Percentiles rank a stretch among this genome's conserved stretches.
Conservation (phyloP, 768 basidiomycete genomes). For the Fomitopsis pulvina region DNA sequence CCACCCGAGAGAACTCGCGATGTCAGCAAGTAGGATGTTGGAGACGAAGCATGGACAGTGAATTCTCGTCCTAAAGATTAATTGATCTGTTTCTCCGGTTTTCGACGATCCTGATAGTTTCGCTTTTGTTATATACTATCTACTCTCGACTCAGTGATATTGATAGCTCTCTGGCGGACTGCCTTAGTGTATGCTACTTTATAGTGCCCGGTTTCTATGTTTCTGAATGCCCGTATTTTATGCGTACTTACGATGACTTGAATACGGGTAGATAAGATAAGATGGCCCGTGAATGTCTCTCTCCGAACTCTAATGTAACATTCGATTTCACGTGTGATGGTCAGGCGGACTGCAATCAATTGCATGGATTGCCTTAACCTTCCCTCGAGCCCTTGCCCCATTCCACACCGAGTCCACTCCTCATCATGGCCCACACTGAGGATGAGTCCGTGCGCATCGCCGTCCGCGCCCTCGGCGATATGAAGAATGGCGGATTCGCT, state of each 20-base stretch:
- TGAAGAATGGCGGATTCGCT: slow-evolving; percentile 46
- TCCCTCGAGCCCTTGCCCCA: not conserved
- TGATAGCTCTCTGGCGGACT: not conserved
- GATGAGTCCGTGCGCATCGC: slow-evolving; percentile 80
- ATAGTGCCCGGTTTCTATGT: slow-evolving; percentile 1
- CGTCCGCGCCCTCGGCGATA: slow-evolving; percentile 68
- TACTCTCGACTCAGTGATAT: too few relatives aligned
- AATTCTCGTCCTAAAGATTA: too few relatives aligned
- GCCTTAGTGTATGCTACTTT: slow-evolving; percentile 1
- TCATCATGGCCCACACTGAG: slow-evolving; percentile 33
- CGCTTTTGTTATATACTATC: too few relatives aligned
- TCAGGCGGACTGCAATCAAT: not conserved
- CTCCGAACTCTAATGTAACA: not conserved
- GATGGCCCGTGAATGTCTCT: not conserved
- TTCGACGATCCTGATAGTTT: too few relatives aligned
- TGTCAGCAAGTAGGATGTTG: not conserved
- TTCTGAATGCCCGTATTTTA: not conserved
- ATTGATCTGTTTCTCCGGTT: too few relatives aligned
- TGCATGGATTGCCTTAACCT: not conserved
- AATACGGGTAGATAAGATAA: slow-evolving; percentile 6
- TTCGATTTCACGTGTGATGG: slow-evolving; percentile 2
- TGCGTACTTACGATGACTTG: not conserved
- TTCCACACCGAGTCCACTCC: not conserved
- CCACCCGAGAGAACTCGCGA: slow-evolving; percentile 19
- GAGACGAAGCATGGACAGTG: too few relatives aligned